Conservation (phyloP, 2,329 filamentous ascomycete genomes). For the Xylariaceae sp. region DNA sequence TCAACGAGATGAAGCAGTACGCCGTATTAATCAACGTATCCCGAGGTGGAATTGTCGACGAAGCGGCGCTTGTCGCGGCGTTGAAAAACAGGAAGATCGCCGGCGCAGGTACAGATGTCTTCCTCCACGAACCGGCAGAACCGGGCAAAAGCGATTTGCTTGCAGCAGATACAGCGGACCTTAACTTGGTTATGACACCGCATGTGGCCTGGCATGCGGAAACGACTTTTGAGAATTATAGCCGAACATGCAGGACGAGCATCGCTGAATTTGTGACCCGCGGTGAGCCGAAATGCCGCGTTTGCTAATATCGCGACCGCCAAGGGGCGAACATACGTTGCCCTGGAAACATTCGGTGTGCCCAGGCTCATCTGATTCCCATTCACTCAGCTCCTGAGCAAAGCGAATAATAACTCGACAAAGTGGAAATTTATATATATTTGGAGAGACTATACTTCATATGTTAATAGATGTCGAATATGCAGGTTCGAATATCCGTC, state of each 20-base stretch:
- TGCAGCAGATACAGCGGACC: slow-evolving; percentile 20
- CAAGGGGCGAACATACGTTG: not conserved
- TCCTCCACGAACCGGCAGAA: slow-evolving; percentile 27
- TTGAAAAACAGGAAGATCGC: slow-evolving; percentile 28
- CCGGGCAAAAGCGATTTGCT: slow-evolving; percentile 24
- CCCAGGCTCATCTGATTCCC: too few species aligned
- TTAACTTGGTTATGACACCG: slow-evolving; percentile 31
- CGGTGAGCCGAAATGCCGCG: slow-evolving; percentile 22
- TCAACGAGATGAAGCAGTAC: slow-evolving; percentile 24
- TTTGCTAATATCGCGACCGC: slow-evolving; percentile 7
- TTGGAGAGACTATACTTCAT: not conserved
- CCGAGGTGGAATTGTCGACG: slow-evolving; percentile 32
- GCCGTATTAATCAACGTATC: slow-evolving; percentile 31
- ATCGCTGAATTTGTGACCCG: slow-evolving; percentile 24
- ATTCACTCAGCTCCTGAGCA: too few species aligned
- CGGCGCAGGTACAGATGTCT: slow-evolving; percentile 31
- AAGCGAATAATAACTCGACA: too few species aligned
- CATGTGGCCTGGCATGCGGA: slow-evolving; percentile 32
- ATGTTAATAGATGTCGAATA: not conserved
- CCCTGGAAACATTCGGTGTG: not conserved
- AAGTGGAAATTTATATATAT: too few species aligned
- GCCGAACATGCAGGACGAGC: slow-evolving; percentile 24
- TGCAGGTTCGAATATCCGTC: not conserved
- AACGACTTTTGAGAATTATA: slow-evolving; percentile 29
- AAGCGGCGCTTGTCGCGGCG: slow-evolving; percentile 27